Base-by-base conservation (phyloP, 352 stramenopile species). In the Pythium plurisporium region DNA sequence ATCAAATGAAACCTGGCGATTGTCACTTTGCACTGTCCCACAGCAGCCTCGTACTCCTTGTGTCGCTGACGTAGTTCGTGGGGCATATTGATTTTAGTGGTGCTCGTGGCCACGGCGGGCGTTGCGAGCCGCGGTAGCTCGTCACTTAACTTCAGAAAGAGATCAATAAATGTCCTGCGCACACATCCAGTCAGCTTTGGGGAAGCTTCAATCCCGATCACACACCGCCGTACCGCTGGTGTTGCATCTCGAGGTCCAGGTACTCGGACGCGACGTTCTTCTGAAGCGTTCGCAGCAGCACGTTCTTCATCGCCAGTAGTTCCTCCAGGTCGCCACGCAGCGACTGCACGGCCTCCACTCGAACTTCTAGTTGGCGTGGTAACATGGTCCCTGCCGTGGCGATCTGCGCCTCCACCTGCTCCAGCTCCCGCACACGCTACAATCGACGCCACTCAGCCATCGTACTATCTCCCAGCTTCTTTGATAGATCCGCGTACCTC, bases 141-240 rank as follows among this genome's bases (percentile, higher is more conserved):
- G 23, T 72, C 63, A 9, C 72, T 74, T 36, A 86, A 63, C 55
- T 76, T 74, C 26, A 67, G 56, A 30, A 87, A 82, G n/a, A 85
- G 41, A 26, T 77, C 64, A 20, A 84, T 72, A 52, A 84, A 79
- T 7, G 66, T 64, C 4, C 70, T 79, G 25, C 26, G 7, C 1
- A 30, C 1, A 5, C 19, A 56, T 1, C 9, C 19, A 51, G 7
- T 20, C 9, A n/a, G 19, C 8, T n/a, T 22, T 36, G 0, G 29
- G 38, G 6, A 52, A 47, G 4, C 12, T 14, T 25, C 12, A 33
- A 34, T n/a, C 5, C 14, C 3, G 3, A 10, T 14, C 27, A 42
- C 5, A 64, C 43, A 43, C 14, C 7, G 6, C 25, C 20, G 22
- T 30, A 78, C 72, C 58, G 59, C 41, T 82, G 72, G 42, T 82